Evolutionary conservation across 306 rosid genomes (phyloP).

Genomic region (Quercus aquifolioides): DNA sequence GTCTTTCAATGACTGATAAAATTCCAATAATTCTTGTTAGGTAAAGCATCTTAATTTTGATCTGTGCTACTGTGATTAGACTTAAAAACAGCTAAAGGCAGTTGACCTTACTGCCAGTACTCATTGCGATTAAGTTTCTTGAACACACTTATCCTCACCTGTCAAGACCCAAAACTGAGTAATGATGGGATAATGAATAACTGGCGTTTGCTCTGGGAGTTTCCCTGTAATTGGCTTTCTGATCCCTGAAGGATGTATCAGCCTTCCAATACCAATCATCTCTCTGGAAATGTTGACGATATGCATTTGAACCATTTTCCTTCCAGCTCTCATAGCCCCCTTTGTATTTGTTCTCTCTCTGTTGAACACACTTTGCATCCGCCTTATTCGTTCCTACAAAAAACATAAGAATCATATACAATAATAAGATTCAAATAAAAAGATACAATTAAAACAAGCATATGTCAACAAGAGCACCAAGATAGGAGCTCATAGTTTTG

Average conservation of each 20-base stretch:
- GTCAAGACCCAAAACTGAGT: constrained; percentile 93
- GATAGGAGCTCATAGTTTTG: background rate
- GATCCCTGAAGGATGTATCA: constrained; percentile 60
- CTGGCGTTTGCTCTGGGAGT: constrained; percentile 55
- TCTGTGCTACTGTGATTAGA: background rate
- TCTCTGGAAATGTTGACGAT: constrained; percentile 79
- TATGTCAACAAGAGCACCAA: background rate
- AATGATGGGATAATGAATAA: constrained; percentile 85
- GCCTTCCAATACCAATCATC: constrained; percentile 99
- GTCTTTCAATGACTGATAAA: background rate
- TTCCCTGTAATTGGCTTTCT: constrained; percentile 57
- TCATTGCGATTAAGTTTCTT: background rate
- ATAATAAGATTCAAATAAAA: constrained; percentile 7
- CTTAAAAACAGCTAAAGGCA: background rate
- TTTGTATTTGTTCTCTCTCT: constrained; percentile 88
- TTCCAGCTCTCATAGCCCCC: constrained; percentile 85
- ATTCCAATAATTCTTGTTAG: background rate
- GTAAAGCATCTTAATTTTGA: background rate
- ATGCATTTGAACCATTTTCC: constrained; percentile 51
- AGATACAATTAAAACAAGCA: background rate
- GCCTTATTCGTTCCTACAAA: constrained; percentile 90
- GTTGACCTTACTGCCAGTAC: background rate
- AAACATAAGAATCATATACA: constrained; percentile 5
- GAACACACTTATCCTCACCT: constrained; percentile 47
- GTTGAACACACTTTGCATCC: constrained; percentile 95